Percentiles rank a stretch among this genome's conserved stretches.
Conservation (phyloP, 805 yeast genomes). For the Limtongozyma cylindracea region DNA sequence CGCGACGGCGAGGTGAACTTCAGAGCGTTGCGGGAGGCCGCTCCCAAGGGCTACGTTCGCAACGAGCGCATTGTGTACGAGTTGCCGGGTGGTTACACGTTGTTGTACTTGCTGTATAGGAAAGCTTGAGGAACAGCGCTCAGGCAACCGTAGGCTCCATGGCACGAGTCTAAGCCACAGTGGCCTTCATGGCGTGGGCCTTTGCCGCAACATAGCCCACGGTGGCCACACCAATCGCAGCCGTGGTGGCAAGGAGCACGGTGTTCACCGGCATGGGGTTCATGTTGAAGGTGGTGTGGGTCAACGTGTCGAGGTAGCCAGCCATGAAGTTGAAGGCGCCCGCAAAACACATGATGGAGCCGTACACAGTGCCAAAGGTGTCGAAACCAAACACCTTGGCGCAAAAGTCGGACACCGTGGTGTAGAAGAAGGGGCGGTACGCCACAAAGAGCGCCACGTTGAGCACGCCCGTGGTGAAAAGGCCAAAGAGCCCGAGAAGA, state of each 20-base stretch:
- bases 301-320: slow-evolving; percentile 37
- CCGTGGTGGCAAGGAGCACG: slow-evolving; percentile 12
- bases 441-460: slow-evolving; percentile 47
- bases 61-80: slow-evolving; percentile 53
- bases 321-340: slow-evolving; percentile 65
- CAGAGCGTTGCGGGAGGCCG: slow-evolving; percentile 3
- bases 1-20: slow-evolving; percentile 2
- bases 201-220: slow-evolving; percentile 10
- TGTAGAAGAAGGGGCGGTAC: slow-evolving; percentile 80
- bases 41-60: slow-evolving; percentile 28
- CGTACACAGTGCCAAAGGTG: slow-evolving; percentile 82
- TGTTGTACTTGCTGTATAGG: slow-evolving; percentile 55
- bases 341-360: slow-evolving; percentile 57
- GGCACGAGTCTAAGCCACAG: no score
- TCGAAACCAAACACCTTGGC: slow-evolving; percentile 86
- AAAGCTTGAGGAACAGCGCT: no score
- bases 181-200: slow-evolving; percentile 1
- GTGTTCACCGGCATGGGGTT: slow-evolving; percentile 65
- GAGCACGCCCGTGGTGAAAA: slow-evolving; percentile 23
- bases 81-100: slow-evolving; percentile 37
- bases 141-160: no score
- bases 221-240: slow-evolving; percentile 15
- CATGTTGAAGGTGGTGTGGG: slow-evolving; percentile 41
- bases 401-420: slow-evolving; percentile 76
- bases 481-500: slow-evolving; percentile 34